These are phyloP conservation scores for Ceratobasidium sp. DNA, from an alignment of 1,284 basidiomycete genomes.

Conservation along the genomic window DNA sequence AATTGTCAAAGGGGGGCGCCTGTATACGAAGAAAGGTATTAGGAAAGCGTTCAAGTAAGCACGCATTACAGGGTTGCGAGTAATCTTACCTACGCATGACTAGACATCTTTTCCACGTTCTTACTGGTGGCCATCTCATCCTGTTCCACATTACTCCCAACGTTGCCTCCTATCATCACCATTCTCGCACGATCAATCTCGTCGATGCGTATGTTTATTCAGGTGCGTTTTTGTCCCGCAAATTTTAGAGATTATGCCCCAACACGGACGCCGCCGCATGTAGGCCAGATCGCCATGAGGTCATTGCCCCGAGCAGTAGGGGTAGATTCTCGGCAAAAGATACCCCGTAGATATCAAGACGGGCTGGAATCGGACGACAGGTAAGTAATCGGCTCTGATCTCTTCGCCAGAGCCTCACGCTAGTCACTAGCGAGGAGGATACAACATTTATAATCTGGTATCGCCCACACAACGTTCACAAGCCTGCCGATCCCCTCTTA, in stretches of 20 bases:
- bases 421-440: conserved; percentile 71
- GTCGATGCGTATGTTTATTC: conserved; percentile 83
- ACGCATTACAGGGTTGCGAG: conserved; percentile 14
- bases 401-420: not conserved
- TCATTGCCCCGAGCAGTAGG: conserved; percentile 69
- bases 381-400: not conserved
- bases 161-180: conserved; percentile 66
- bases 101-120: conserved; percentile 70
- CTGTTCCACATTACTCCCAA: conserved; percentile 70
- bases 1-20: conserved; percentile 76
- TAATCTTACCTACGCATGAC: not conserved
- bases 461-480: conserved; percentile 46
- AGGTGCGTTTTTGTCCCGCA: conserved; percentile 53
- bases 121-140: conserved; percentile 75
- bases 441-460: conserved; percentile 77
- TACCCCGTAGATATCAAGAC: conserved; percentile 80
- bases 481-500: conserved; percentile 26
- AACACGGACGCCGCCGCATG: not conserved
- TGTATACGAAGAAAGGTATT: conserved; percentile 77
- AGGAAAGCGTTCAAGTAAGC: conserved; percentile 79
- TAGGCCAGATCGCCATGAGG: conserved; percentile 67
- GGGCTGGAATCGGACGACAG: conserved; percentile 81
- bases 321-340: conserved; percentile 64
- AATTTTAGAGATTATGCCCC: not conserved
- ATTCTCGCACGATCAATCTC: conserved; percentile 68